Evolutionary conservation across 805 yeast species (phyloP).

Genomic region (Metschnikowia corniflorae): DNA sequence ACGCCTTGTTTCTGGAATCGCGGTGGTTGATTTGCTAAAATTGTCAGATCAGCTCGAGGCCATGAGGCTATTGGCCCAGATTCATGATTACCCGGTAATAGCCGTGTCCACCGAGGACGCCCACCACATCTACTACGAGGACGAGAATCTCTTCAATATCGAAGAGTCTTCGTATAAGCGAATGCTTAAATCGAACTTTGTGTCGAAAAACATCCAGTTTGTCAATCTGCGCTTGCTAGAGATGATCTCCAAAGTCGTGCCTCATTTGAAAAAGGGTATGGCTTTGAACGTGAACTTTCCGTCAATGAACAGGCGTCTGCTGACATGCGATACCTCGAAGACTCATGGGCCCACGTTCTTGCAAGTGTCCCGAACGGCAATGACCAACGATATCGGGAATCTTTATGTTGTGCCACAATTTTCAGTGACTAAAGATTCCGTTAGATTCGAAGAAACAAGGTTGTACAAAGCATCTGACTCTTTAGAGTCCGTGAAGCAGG

Average conservation of each 20-base stretch:
- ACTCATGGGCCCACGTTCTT: neutral
- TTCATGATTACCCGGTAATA: constrained; percentile 20
- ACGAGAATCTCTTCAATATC: constrained; percentile 27
- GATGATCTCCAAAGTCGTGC: constrained; percentile 18
- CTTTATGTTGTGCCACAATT: constrained; percentile 8
- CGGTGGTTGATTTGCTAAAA: constrained; percentile 6
- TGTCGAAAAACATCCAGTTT: constrained; percentile 22
- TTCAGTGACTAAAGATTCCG: neutral
- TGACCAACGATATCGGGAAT: neutral
- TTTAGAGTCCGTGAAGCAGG: neutral
- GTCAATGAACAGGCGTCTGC: constrained; percentile 23
- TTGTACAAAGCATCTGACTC: neutral
- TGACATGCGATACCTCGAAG: constrained; percentile 21
- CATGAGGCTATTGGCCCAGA: constrained; percentile 19
- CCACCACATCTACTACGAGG: constrained; percentile 31
- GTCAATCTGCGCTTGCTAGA: constrained; percentile 23
- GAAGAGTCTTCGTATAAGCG: constrained; percentile 3
- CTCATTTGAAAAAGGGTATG: constrained; percentile 5
- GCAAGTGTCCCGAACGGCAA: neutral
- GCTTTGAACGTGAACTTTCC: constrained; percentile 29
- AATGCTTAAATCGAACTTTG: constrained; percentile 19
- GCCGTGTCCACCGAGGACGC: constrained; percentile 26
- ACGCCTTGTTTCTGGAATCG: constrained; percentile 1
- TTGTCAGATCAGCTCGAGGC: constrained; percentile 11
- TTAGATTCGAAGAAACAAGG: neutral